Base-by-base conservation (phyloP, 169 alveolate species). In the Theileria equi region DNA sequence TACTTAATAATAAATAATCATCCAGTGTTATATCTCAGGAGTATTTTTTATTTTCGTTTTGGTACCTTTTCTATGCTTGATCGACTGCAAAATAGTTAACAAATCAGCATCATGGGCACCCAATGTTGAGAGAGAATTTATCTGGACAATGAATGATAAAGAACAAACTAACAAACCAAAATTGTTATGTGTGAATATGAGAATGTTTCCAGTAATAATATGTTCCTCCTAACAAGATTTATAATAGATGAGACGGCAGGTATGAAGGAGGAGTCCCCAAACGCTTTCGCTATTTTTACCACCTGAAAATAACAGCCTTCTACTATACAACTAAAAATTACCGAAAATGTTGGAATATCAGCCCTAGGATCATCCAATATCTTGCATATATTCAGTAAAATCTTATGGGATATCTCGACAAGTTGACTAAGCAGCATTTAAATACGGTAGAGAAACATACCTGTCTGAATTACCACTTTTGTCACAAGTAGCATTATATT, bases 71-170 rank as follows among this genome's bases (percentile, higher is more conserved):
- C 43, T 44, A 38, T 74, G 72, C 54, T 74, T 74, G 19, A 74
- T 7, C 32, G 77, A 40, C 47, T 62, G 52, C n/a, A 74, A 52
- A 28, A 74, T 57, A 8, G 84, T 7, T 26, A 62, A 4, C 29
- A 74, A 36, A 31, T 74, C 84, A 41, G 52, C 67, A 29, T 74
- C 79, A 29, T 62, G 72, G 1, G 44, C 38, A 1, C 84, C 84
- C 13, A 74, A n/a, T 5, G 63, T 59, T 23, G 80, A 55, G 6
- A 68, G 32, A 25, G 80, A 50, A 5, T 43, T 31, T 8, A 68
- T 68, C 80, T 68, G 70, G 2, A 1, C 8, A 0, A 5, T 1
- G 21, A n/a, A 5, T 17, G n/a, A 25, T 2, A 11, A 38, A 19
- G n/a, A 16, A 7, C 16, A 3, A 0, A n/a, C 29, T 16, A 13